Evolutionary conservation across 2,329 filamentous ascomycete genomes (phyloP), one percentile per base, ranked within the genome.

Genomic region (Coniella vitis): DNA sequence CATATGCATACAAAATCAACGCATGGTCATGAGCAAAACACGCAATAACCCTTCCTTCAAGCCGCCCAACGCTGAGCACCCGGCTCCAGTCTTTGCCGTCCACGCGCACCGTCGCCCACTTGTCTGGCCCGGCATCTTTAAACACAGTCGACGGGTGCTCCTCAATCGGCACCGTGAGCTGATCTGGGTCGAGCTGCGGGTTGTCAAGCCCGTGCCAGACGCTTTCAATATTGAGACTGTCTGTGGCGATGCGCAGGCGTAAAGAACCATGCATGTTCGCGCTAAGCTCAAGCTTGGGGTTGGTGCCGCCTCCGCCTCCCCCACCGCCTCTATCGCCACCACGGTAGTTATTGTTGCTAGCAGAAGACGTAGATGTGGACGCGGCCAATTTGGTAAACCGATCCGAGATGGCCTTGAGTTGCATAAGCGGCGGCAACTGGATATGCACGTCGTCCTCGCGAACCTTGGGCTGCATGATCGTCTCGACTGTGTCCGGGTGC

Each of bases 191-290:
- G 14, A 97, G 72, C 58, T 90, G 83, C 7, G 93, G 91, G 64
- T 97, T 96, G 48, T 83, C 82, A 29, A 98, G 78, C 1, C 84
- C 87, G 3, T 80, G 81, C 93, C 93, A 98, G 38, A 86, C 78
- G 59, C 86, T 93, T 50, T 83, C 84, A 49, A 97, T 94, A 53
- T 85, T 84, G 58, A 95, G 81, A 7, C 86, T 81, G 63, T 97
- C 90, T 1, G 90, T 93, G 32, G 79, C 76, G 52, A 96, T 85
- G 10, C 86, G 81, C 54, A 98, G 74, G 40, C 83, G 83, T 49
- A 98, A 70, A 50, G 83, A 84, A 17, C 93, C 93, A 66, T 95
- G 87, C 89, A 95, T 95, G 66, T 96, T 98, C 25, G 90, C 93
- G 47, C 85, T 85, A 38, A 97, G 70, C 63, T 95, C 89, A 3